These are phyloP conservation scores for Globisporangium orthogonon DNA, from an alignment of 352 stramenopile species.

Conservation along the genomic window DNA sequence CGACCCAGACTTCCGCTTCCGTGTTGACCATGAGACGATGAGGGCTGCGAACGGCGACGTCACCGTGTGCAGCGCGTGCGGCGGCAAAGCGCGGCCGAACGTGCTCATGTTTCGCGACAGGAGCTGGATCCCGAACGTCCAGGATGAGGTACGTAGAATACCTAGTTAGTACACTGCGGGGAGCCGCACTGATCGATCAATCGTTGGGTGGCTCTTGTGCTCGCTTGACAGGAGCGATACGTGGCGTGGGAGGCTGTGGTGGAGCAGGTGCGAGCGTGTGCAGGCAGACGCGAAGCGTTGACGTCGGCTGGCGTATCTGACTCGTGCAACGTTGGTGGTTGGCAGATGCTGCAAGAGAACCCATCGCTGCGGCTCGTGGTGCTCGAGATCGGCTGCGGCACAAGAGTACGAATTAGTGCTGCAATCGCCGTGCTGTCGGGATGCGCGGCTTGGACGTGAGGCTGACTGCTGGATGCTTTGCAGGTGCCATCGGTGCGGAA, in stretches of 20 bases:
- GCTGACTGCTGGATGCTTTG: background rate
- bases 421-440: background rate
- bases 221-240: slow-evolving; percentile 41
- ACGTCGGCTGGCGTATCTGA: too few species aligned
- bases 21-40: slow-evolving; percentile 65
- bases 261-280: slow-evolving; percentile 34
- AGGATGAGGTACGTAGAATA: slow-evolving; percentile 38
- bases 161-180: too few species aligned
- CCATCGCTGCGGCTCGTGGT: slow-evolving; percentile 57
- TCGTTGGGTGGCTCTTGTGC: background rate
- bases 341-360: slow-evolving; percentile 66
- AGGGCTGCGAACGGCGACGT: slow-evolving; percentile 25
- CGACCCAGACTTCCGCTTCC: slow-evolving; percentile 44
- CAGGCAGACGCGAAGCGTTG: background rate
- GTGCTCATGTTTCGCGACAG: slow-evolving; percentile 91
- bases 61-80: slow-evolving; percentile 48
- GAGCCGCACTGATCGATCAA: background rate
- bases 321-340: background rate
- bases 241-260: slow-evolving; percentile 73
- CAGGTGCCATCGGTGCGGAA: slow-evolving; percentile 77
- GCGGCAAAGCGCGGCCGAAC: slow-evolving; percentile 65
- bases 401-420: slow-evolving; percentile 26
- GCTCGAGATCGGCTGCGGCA: slow-evolving; percentile 81
- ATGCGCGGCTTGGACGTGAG: too few species aligned
- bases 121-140: slow-evolving; percentile 69